These are phyloP conservation scores for Cystobasidium slooffiae DNA, from an alignment of 1,284 basidiomycete genomes.

Conservation along the genomic window DNA sequence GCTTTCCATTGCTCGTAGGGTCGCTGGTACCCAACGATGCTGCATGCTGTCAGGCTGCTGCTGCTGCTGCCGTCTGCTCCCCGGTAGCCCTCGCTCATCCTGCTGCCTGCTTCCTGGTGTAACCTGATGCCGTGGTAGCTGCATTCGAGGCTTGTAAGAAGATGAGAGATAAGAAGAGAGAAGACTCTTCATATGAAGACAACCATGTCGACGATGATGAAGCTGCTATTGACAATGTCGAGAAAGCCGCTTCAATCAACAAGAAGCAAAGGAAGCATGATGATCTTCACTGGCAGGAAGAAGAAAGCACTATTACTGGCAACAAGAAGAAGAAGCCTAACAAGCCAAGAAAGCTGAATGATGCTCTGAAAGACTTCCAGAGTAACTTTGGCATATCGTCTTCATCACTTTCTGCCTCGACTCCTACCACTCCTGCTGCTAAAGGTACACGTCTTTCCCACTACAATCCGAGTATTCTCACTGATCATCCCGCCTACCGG, in stretches of 20 bases:
- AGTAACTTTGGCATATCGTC: conserved; percentile 29
- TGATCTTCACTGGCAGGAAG: neutral
- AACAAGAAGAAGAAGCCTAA: conserved; percentile 5
- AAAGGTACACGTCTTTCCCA: neutral
- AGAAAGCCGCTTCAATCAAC: neutral
- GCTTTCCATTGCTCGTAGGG: too few species aligned
- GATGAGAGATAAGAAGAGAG: neutral
- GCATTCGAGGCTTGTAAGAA: neutral
- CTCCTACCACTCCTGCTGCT: neutral
- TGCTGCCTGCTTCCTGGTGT: too few species aligned
- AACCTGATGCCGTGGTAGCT: too few species aligned
- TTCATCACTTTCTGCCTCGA: conserved; percentile 1
- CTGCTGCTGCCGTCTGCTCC: too few species aligned
- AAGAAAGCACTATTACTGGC: neutral
- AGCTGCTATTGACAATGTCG: neutral
- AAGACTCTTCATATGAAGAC: neutral
- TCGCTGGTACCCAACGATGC: too few species aligned
- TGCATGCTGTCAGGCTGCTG: too few species aligned
- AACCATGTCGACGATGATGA: neutral
- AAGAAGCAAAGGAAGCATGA: conserved; percentile 6
- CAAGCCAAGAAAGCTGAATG: conserved; percentile 28
- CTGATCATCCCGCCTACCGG: neutral
- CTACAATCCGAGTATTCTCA: neutral
- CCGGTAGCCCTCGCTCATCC: too few species aligned
- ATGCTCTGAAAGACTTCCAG: conserved; percentile 35